A percentile compares a stretch with the other conserved stretches of the same genome.
phyloP scores from a whole-genome alignment of 2,329 filamentous ascomycete genomes.

The Thelonectria blattea region DNA sequence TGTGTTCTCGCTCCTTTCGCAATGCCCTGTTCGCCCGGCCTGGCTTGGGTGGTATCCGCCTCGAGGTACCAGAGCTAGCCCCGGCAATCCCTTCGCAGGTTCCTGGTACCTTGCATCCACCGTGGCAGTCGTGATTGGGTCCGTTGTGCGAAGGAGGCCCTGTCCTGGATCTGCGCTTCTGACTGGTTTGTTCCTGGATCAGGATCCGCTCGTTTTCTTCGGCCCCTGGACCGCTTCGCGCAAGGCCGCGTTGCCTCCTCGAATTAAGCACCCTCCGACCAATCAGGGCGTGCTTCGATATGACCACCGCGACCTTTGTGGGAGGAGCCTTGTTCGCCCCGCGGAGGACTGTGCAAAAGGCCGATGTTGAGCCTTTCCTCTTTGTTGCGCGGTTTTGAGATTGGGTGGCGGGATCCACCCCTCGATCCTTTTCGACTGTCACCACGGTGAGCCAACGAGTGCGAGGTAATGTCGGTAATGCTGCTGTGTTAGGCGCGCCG shows the following conservation, averaged over 20 bases:
- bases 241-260: constrained; percentile 28
- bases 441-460: constrained; percentile 13
- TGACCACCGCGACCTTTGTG: constrained; percentile 31
- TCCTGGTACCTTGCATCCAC: constrained; percentile 36
- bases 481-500: constrained; percentile 1
- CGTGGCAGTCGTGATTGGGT: constrained; percentile 30
- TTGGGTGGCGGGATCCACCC: constrained; percentile 28
- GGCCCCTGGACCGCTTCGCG: constrained; percentile 29
- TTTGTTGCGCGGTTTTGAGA: constrained; percentile 33
- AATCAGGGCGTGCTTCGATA: constrained; percentile 30
- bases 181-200: constrained; percentile 37
- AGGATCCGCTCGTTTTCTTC: constrained; percentile 23
- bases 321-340: constrained; percentile 14
- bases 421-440: background rate
- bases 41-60: constrained; percentile 9
- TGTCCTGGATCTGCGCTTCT: constrained; percentile 35
- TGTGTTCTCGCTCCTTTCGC: constrained; percentile 27
- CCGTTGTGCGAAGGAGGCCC: constrained; percentile 17
- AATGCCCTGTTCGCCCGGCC: background rate
- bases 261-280: constrained; percentile 17
- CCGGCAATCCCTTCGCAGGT: constrained; percentile 30
- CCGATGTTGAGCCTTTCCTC: constrained; percentile 26
- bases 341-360: constrained; percentile 20
- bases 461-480: background rate
- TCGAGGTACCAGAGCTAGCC: constrained; percentile 20